phyloP scores from a whole-genome alignment of 2,329 filamentous ascomycete genomes.

The Aspergillus quadricinctus region DNA sequence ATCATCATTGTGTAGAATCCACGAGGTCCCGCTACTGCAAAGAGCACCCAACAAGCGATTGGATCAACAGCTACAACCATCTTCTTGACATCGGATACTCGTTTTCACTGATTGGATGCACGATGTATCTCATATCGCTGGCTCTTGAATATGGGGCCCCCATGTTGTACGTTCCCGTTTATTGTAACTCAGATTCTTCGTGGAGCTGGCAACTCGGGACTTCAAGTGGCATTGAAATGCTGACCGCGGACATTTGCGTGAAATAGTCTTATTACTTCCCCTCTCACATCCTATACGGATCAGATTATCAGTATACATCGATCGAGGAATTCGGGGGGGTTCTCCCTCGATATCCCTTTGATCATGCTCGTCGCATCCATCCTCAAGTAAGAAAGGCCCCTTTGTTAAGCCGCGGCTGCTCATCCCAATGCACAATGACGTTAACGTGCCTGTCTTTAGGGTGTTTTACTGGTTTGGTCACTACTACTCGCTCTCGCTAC shows the following conservation, averaged over 20 bases:
- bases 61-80: neutral
- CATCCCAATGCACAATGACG: neutral
- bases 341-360: conserved; percentile 62
- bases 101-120: conserved; percentile 5
- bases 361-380: conserved; percentile 65
- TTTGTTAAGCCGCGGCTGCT: neutral
- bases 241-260: conserved; percentile 3
- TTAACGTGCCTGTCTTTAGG: conserved; percentile 30
- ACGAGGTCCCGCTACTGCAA: neutral
- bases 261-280: conserved; percentile 55
- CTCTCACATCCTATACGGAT: conserved; percentile 62
- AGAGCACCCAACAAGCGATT: neutral
- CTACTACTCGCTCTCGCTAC: conserved; percentile 55
- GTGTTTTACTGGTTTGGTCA: conserved; percentile 64
- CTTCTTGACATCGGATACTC: neutral
- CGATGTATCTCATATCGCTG: conserved; percentile 37
- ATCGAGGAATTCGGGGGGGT: conserved; percentile 56
- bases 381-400: conserved; percentile 47
- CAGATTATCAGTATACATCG: conserved; percentile 63
- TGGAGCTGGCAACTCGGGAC: neutral
- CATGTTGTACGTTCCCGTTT: conserved; percentile 39
- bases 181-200: neutral
- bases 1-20: neutral
- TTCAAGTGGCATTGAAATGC: conserved; percentile 3
- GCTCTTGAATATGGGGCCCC: conserved; percentile 46